Conservation (phyloP, 73 alveolate species). For the Halteria grandinella region DNA sequence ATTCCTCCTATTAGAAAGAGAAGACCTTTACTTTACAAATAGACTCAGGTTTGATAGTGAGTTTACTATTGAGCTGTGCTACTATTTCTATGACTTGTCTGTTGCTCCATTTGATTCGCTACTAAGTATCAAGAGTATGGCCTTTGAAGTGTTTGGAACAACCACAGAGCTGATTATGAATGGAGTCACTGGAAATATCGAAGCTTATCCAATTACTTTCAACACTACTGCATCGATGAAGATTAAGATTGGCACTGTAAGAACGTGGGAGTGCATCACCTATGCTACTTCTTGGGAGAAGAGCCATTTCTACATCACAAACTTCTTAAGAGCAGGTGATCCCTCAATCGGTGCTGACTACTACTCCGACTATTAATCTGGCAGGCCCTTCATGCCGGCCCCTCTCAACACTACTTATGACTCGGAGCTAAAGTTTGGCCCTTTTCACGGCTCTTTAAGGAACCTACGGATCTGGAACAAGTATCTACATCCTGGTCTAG, state of each 20-base stretch:
- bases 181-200: too few relatives aligned
- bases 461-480: slow-evolving; percentile 29
- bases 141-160: too few relatives aligned
- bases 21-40: not conserved
- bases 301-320: not conserved
- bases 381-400: too few relatives aligned
- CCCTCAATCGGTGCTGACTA: too few relatives aligned
- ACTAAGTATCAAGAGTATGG: too few relatives aligned
- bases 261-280: slow-evolving; percentile 31
- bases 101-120: too few relatives aligned
- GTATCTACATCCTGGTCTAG: slow-evolving; percentile 25
- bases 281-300: slow-evolving; percentile 1
- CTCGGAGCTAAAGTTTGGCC: too few relatives aligned
- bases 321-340: slow-evolving; percentile 7
- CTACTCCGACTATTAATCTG: too few relatives aligned
- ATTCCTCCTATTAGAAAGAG: not conserved
- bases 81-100: not conserved
- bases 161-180: too few relatives aligned
- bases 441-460: slow-evolving; percentile 18
- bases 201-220: too few relatives aligned
- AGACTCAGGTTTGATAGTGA: slow-evolving; percentile 29
- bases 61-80: slow-evolving; percentile 32
- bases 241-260: not conserved
- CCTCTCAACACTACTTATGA: too few relatives aligned
- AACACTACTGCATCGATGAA: too few relatives aligned